These are phyloP conservation scores for Paramyrothecium roridum DNA, from an alignment of 2,329 filamentous ascomycete genomes.

Conservation along the genomic window DNA sequence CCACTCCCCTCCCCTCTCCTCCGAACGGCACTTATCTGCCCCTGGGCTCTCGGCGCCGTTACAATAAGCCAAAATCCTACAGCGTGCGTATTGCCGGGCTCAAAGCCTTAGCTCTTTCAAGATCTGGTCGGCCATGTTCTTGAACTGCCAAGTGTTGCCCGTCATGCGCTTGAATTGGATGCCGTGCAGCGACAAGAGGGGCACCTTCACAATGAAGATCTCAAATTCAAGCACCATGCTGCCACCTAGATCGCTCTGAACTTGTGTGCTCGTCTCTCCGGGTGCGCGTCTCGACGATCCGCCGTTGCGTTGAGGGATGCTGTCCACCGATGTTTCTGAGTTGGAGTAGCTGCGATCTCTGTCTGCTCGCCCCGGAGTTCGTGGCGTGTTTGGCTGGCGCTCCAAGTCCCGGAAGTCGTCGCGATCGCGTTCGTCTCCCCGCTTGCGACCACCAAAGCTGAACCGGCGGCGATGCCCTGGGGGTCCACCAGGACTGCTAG, in stretches of 20 bases:
- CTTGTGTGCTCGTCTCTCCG: conserved; percentile 87
- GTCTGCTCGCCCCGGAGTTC: conserved; percentile 41
- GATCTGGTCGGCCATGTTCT: conserved; percentile 96
- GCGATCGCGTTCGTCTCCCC: conserved; percentile 59
- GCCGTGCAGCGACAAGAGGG: conserved; percentile 85
- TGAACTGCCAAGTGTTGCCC: conserved; percentile 97
- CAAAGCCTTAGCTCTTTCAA: conserved; percentile 80
- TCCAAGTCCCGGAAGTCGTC: conserved; percentile 68
- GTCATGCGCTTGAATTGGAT: conserved; percentile 97
- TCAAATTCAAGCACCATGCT: conserved; percentile 88
- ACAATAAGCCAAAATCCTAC: too few relatives aligned
- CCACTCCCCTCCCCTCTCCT: not conserved
- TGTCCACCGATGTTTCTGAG: conserved; percentile 83
- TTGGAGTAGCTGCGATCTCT: conserved; percentile 76
- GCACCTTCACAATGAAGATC: conserved; percentile 96
- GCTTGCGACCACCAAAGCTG: conserved; percentile 69
- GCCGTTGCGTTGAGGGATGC: conserved; percentile 54
- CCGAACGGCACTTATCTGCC: not conserved
- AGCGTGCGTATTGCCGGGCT: conserved; percentile 8
- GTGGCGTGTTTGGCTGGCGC: conserved; percentile 34
- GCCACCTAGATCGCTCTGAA: conserved; percentile 83
- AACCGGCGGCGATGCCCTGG: conserved; percentile 72
- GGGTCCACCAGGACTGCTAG: conserved; percentile 53
- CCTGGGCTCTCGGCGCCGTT: too few relatives aligned
- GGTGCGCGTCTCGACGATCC: conserved; percentile 56